A percentile compares a stretch with the other conserved stretches of the same genome.
These are phyloP conservation scores for Chrysochromulina tobinii DNA, from an alignment of 78 protist species.

Conservation along the genomic window DNA sequence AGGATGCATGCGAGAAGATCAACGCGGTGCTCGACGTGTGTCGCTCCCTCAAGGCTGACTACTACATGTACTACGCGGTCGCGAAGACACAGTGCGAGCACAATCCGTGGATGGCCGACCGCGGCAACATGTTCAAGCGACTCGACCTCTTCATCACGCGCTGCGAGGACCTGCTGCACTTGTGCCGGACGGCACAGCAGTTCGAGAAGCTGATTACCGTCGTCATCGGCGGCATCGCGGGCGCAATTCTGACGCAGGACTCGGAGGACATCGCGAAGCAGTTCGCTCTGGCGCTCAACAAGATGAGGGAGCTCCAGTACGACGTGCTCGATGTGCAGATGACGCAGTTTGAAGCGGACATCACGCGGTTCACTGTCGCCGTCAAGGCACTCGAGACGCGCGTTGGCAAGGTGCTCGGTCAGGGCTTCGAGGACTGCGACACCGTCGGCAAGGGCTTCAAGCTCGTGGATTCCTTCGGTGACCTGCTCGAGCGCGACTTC, in stretches of 20 bases:
- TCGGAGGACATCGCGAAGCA: neutral
- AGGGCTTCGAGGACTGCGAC: constrained; percentile 49
- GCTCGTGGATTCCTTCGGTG: constrained; percentile 68
- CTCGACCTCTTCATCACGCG: constrained; percentile 62
- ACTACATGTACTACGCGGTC: constrained; percentile 37
- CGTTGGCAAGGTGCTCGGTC: constrained; percentile 15
- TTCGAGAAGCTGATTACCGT: constrained; percentile 58
- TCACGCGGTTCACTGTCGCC: neutral
- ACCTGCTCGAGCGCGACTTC: constrained; percentile 54
- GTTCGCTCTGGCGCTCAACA: neutral
- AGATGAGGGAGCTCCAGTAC: neutral
- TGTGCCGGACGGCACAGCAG: constrained; percentile 39
- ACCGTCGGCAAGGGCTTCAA: constrained; percentile 61
- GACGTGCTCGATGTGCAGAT: neutral
- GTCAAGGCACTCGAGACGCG: constrained; percentile 43
- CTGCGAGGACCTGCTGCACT: constrained; percentile 57
- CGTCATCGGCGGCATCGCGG: constrained; percentile 74
- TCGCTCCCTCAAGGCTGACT: constrained; percentile 23
- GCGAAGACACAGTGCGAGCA: neutral
- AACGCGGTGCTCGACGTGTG: neutral
- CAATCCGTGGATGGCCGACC: constrained; percentile 60
- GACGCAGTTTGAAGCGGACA: constrained; percentile 15
- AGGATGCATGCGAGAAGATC: neutral
- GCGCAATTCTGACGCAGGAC: neutral
- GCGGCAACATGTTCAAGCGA: constrained; percentile 49